Evolutionary conservation across 139 green algal genomes (phyloP).

Genomic region (Closterium sp.): DNA sequence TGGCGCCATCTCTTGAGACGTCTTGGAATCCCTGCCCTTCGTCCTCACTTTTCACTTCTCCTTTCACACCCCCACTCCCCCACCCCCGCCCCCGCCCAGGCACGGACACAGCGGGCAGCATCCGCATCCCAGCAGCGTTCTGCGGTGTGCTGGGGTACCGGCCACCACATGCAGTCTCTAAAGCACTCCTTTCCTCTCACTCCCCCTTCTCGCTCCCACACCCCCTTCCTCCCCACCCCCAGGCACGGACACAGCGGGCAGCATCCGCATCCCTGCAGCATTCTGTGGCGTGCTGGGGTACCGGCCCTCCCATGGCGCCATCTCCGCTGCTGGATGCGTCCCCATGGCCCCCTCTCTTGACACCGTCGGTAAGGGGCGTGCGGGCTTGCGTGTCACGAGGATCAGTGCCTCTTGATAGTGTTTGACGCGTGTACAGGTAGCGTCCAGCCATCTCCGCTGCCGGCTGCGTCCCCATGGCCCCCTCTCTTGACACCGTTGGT

Average conservation of each 20-base stretch:
- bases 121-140: constrained; percentile 85
- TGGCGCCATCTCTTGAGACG: constrained; percentile 66
- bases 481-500: constrained; percentile 44
- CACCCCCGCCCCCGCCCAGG: constrained; percentile 51
- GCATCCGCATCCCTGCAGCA: constrained; percentile 80
- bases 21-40: too few relatives aligned
- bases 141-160: constrained; percentile 82
- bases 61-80: too few relatives aligned
- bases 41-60: too few relatives aligned
- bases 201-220: neutral
- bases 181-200: too few relatives aligned
- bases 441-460: too few relatives aligned
- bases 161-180: constrained; percentile 7
- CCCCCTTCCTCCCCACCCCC: constrained; percentile 2
- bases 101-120: constrained; percentile 85
- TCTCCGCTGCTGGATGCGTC: constrained; percentile 49
- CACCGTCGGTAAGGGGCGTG: constrained; percentile 42
- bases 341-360: constrained; percentile 38
- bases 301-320: constrained; percentile 77
- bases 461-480: neutral
- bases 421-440: too few relatives aligned
- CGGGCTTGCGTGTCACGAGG: too few relatives aligned
- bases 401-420: too few relatives aligned
- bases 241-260: constrained; percentile 89
- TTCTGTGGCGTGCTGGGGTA: constrained; percentile 86